These are phyloP conservation scores for Eucalyptus dawsonii DNA, from an alignment of 345 rosid species.

Conservation along the genomic window DNA sequence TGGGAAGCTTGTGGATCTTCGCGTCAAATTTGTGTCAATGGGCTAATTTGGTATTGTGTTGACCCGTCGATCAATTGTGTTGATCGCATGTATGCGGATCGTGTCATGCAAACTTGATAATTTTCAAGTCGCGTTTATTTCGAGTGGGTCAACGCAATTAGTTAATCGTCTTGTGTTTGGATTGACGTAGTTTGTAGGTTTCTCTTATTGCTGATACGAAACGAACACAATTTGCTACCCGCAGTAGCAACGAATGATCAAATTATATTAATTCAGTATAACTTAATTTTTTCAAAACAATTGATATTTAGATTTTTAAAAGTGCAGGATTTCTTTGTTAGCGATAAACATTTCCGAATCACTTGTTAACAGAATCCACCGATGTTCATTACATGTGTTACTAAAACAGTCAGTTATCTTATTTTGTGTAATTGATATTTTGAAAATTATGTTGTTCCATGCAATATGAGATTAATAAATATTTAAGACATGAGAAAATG, in stretches of 20 bases:
- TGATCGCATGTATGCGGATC: neutral
- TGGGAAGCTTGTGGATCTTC: fast-evolving
- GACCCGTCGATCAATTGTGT: neutral
- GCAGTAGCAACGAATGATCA: fast-evolving
- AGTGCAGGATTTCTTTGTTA: fast-evolving
- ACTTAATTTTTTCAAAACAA: neutral
- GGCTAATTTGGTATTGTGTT: neutral
- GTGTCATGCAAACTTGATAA: neutral
- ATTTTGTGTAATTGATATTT: neutral
- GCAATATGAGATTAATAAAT: neutral
- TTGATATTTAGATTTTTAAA: too few relatives aligned
- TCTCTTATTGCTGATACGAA: neutral
- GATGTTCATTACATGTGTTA: too few relatives aligned
- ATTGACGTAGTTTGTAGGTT: neutral
- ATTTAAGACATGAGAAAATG: neutral
- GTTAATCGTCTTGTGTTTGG: neutral
- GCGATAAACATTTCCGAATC: fast-evolving
- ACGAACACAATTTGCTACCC: neutral
- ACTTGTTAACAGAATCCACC: neutral
- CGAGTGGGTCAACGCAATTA: neutral
- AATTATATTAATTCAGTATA: too few relatives aligned
- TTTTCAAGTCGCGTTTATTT: neutral
- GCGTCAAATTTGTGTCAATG: neutral
- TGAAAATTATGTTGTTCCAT: neutral
- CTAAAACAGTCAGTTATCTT: fast-evolving